Evolutionary conservation across 306 rosid genomes (phyloP), one percentile per base, ranked within the genome.

Genomic region (Astragalus glycyphyllos): DNA sequence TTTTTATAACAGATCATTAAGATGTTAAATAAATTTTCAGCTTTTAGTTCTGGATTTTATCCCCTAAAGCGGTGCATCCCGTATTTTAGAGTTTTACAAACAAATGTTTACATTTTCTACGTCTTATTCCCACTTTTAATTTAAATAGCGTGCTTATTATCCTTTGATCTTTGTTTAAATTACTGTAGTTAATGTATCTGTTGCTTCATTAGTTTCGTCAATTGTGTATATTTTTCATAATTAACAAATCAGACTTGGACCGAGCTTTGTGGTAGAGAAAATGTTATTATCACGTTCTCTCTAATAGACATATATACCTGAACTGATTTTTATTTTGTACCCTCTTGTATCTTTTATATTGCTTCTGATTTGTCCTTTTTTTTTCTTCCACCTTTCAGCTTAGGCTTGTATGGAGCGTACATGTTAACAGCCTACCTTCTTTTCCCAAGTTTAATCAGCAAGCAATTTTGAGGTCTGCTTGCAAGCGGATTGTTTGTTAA

Each of bases 391-490:
- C 29, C 31, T 4, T 17, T 59, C 29, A 35, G 60, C 20, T 58
- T 58, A 34, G 77, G 26, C 32, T 34, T 32, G 58, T 3, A 13
- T 14, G 13, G 12, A 37, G 58, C 60, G 16, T 45, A 12, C 35
- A 7, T 64, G 46, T 38, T 68, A n/a, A 35, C 47, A 58, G 35
- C 53, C 26, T 8, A 17, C 49, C 1, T n/a, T 17, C 17, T 44
- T 77, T 37, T 23, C 11, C 70, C 9, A 10, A 31, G 45, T 58
- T 26, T 8, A 46, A 53, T 55, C 57, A 34, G 78, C 62, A 9
- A 53, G 64, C 69, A 71, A 66, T 65, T 81, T 72, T 62, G 80
- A 77, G 46, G 41, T 62, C 47, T 29, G 67, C 60, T 29, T 4
- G 61, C 75, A 1, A 37, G 51, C 47, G 8, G n/a, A 72, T 53